A percentile compares a stretch with the other conserved stretches of the same genome.
These are phyloP conservation scores for Suillus decipiens DNA, from an alignment of 768 basidiomycete genomes.

Conservation along the genomic window DNA sequence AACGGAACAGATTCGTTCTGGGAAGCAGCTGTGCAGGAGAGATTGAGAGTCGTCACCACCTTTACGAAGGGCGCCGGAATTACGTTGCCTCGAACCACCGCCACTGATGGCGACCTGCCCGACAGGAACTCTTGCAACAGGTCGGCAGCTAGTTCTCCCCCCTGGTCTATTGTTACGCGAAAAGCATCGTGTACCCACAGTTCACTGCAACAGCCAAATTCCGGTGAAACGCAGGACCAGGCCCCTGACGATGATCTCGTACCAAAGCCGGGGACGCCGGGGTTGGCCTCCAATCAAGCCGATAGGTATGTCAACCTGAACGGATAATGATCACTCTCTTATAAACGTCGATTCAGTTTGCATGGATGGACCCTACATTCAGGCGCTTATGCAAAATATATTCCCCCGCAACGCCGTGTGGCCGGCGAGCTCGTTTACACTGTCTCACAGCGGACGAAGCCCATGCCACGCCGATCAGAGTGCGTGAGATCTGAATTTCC, in stretches of 20 bases:
- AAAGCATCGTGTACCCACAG: not conserved
- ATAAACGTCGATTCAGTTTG: not conserved
- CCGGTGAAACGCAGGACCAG: no score
- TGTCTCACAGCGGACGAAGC: not conserved
- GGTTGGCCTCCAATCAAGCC: not conserved
- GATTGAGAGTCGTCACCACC: not conserved
- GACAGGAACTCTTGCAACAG: not conserved
- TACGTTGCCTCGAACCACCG: not conserved
- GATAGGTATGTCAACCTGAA: not conserved
- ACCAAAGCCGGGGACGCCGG: not conserved
- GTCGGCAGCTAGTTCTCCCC: not conserved
- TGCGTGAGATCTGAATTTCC: not conserved
- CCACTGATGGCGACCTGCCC: not conserved
- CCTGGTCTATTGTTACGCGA: not conserved
- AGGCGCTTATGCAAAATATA: not conserved
- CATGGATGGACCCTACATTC: not conserved
- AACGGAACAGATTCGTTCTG: not conserved
- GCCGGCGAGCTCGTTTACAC: not conserved
- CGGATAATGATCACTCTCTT: not conserved
- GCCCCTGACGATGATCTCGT: not conserved
- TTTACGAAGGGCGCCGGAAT: not conserved
- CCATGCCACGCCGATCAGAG: not conserved
- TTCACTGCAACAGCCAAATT: not conserved
- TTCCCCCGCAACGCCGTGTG: constrained; percentile 1
- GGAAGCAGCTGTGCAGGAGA: not conserved